A percentile compares a stretch with the other conserved stretches of the same genome.
Evolutionary conservation across 805 yeast species (phyloP).

Genomic region (Starmerella tilneyi): DNA sequence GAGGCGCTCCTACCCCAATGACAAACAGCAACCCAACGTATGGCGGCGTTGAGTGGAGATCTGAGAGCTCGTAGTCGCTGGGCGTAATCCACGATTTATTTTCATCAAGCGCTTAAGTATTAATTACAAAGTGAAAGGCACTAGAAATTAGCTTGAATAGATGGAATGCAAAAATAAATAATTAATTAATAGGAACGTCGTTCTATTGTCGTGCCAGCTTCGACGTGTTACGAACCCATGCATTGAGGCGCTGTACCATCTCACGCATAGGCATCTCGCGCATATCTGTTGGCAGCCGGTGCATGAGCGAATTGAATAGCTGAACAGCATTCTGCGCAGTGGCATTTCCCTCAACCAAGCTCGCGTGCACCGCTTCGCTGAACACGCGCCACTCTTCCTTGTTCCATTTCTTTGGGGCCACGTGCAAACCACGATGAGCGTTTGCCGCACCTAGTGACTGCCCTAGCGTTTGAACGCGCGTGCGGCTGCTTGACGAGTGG

Average conservation of each 20-base stretch:
- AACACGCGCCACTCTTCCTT: conserved; percentile 17
- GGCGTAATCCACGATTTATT: too few relatives aligned
- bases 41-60: too few relatives aligned
- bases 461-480: not conserved
- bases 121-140: too few relatives aligned
- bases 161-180: not conserved
- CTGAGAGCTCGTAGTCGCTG: too few relatives aligned
- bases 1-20: too few relatives aligned
- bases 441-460: too few relatives aligned
- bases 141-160: not conserved
- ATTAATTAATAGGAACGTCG: not conserved
- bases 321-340: not conserved
- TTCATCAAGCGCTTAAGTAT: too few relatives aligned
- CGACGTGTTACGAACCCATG: conserved; percentile 11
- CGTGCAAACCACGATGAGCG: too few relatives aligned
- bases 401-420: conserved; percentile 6
- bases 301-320: not conserved
- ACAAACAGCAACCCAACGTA: too few relatives aligned
- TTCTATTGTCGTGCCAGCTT: not conserved
- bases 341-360: not conserved
- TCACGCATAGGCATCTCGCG: conserved; percentile 10
- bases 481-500: too few relatives aligned
- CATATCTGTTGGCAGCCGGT: conserved; percentile 14
- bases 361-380: conserved; percentile 6
- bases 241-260: conserved; percentile 8